A percentile compares a stretch with the other conserved stretches of the same genome.
phyloP scores from a whole-genome alignment of 2,329 filamentous ascomycete species.

The Cytospora mali region DNA sequence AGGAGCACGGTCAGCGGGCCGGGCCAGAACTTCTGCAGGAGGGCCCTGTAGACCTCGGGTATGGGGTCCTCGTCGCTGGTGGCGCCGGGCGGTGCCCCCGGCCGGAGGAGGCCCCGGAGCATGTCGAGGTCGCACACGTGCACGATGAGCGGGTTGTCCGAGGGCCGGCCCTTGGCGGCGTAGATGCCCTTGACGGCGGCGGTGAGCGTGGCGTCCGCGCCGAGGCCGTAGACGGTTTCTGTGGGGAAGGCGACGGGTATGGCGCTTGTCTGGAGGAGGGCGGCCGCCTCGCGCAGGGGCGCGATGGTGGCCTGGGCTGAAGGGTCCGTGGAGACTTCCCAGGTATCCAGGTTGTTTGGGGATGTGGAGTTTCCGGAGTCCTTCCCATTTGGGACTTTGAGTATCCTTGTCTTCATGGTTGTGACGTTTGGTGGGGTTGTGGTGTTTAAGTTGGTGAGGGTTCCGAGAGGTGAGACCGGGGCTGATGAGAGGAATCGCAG shows the following conservation, averaged over 20 bases:
- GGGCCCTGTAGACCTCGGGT: constrained; percentile 73
- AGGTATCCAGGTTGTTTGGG: constrained; percentile 41
- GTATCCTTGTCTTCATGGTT: constrained; percentile 35
- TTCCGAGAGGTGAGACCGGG: constrained; percentile 16
- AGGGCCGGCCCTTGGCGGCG: constrained; percentile 83
- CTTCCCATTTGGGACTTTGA: constrained; percentile 33
- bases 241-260: constrained; percentile 93
- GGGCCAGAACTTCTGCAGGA: constrained; percentile 89
- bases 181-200: constrained; percentile 89
- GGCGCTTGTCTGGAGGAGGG: constrained; percentile 64
- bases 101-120: constrained; percentile 63
- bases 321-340: constrained; percentile 41
- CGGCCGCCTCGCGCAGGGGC: constrained; percentile 65
- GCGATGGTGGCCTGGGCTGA: constrained; percentile 36
- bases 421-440: neutral
- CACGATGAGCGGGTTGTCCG: constrained; percentile 94
- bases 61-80: constrained; percentile 48
- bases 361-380: constrained; percentile 23
- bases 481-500: constrained; percentile 16
- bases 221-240: constrained; percentile 95
- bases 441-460: constrained; percentile 3
- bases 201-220: constrained; percentile 90
- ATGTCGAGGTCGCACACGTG: constrained; percentile 84
- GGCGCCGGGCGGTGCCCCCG: constrained; percentile 21
- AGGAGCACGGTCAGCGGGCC: constrained; percentile 91